phyloP scores from a whole-genome alignment of 2,329 filamentous ascomycete genomes.

The Ascochyta pisi region DNA sequence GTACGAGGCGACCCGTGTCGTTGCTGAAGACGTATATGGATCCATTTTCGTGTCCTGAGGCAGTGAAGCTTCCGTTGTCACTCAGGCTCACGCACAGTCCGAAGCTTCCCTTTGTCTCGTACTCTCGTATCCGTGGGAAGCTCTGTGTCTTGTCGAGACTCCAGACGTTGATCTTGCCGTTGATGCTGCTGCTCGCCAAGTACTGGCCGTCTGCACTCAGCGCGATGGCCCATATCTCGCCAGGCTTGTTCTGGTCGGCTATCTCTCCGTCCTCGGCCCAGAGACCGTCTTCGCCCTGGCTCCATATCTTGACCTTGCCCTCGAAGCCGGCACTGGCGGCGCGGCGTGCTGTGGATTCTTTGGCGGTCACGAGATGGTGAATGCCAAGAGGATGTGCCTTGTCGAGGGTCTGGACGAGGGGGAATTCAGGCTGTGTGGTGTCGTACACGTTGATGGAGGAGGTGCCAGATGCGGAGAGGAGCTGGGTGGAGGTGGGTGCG shows the following conservation, averaged over 20 bases:
- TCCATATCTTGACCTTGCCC: slow-evolving; percentile 88
- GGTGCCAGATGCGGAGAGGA: slow-evolving; percentile 85
- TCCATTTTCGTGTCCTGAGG: slow-evolving; percentile 91
- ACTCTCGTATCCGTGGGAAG: slow-evolving; percentile 74
- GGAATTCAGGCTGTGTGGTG: slow-evolving; percentile 73
- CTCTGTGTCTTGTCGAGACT: slow-evolving; percentile 62
- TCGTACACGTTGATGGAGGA: slow-evolving; percentile 83
- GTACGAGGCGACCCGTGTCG: slow-evolving; percentile 80
- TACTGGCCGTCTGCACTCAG: slow-evolving; percentile 84
- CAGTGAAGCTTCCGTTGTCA: slow-evolving; percentile 81
- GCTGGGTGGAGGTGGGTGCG: slow-evolving; percentile 73
- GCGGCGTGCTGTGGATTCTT: slow-evolving; percentile 65
- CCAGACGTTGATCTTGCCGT: slow-evolving; percentile 91
- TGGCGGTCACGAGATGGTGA: slow-evolving; percentile 81
- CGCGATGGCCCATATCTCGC: slow-evolving; percentile 86
- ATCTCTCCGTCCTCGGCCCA: slow-evolving; percentile 62
- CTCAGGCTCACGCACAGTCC: slow-evolving; percentile 85
- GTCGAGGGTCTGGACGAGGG: slow-evolving; percentile 78
- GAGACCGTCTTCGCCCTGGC: slow-evolving; percentile 57
- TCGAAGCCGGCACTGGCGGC: slow-evolving; percentile 88
- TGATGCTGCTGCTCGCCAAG: slow-evolving; percentile 85
- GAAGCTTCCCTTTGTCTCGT: slow-evolving; percentile 93
- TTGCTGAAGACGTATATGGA: slow-evolving; percentile 96
- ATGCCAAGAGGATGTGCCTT: slow-evolving; percentile 86
- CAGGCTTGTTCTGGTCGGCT: slow-evolving; percentile 63